Evolutionary conservation across 257 asterid genomes (phyloP).

Genomic region (Lycium barbarum): DNA sequence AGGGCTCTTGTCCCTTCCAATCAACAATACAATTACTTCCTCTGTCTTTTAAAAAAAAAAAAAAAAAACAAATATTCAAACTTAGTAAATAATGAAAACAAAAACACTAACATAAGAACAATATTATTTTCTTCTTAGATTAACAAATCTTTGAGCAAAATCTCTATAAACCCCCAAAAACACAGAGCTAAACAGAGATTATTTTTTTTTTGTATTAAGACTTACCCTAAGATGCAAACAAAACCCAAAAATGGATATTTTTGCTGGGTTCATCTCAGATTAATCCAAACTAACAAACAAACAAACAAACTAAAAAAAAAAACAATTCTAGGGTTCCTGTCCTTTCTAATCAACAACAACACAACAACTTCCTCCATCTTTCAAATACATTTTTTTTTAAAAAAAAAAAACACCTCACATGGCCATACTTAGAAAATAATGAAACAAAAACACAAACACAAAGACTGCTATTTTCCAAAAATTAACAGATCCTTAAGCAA

Average conservation of each 20-base stretch:
- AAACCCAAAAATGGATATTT: conserved; percentile 1
- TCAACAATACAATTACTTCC: too few species aligned
- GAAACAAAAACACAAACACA: not conserved
- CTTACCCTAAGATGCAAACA: not conserved
- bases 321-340: not conserved
- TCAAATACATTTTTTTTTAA: not conserved
- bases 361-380: not conserved
- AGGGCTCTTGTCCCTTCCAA: too few species aligned
- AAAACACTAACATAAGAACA: too few species aligned
- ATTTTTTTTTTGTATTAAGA: too few species aligned
- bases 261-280: not conserved
- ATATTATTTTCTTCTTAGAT: too few species aligned
- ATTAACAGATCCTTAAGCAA: conserved; percentile 24
- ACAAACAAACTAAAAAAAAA: not conserved
- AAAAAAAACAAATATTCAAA: too few species aligned
- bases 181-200: too few species aligned
- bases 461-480: not conserved
- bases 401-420: not conserved
- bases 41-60: too few species aligned
- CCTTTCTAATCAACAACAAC: not conserved
- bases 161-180: too few species aligned
- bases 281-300: too few species aligned
- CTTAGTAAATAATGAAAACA: too few species aligned
- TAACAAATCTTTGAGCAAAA: too few species aligned
- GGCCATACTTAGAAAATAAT: not conserved